These are phyloP conservation scores for Ceratocystis cacaofunesta DNA, from an alignment of 2,329 filamentous ascomycete genomes.

Conservation along the genomic window DNA sequence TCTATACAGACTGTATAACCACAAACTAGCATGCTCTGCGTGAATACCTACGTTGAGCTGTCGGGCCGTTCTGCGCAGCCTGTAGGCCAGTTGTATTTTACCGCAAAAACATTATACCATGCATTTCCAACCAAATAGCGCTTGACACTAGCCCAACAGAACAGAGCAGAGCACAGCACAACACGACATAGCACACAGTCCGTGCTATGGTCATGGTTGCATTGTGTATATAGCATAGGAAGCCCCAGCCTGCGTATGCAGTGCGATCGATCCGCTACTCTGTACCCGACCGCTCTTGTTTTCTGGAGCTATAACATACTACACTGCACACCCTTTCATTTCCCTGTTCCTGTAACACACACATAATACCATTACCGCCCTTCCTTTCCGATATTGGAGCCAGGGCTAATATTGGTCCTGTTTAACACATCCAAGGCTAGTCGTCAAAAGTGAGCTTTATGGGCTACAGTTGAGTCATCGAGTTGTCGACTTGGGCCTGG, in stretches of 20 bases:
- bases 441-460: background rate
- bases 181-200: background rate
- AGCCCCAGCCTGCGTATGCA: background rate
- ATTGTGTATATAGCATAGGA: background rate
- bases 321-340: background rate
- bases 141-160: background rate
- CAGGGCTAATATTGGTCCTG: background rate
- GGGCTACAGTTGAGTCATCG: background rate
- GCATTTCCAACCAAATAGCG: background rate
- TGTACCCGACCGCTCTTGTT: background rate
- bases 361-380: background rate
- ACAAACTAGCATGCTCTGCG: background rate
- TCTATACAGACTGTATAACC: background rate
- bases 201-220: background rate
- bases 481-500: background rate
- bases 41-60: background rate
- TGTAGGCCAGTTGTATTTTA: background rate
- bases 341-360: background rate
- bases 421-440: background rate
- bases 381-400: background rate
- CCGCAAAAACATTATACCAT: background rate
- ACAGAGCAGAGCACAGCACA: background rate
- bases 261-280: background rate
- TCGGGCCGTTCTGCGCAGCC: background rate
- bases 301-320: background rate